phyloP scores from a whole-genome alignment of 2,329 filamentous ascomycete species.

The Paramyrothecium sp. region DNA sequence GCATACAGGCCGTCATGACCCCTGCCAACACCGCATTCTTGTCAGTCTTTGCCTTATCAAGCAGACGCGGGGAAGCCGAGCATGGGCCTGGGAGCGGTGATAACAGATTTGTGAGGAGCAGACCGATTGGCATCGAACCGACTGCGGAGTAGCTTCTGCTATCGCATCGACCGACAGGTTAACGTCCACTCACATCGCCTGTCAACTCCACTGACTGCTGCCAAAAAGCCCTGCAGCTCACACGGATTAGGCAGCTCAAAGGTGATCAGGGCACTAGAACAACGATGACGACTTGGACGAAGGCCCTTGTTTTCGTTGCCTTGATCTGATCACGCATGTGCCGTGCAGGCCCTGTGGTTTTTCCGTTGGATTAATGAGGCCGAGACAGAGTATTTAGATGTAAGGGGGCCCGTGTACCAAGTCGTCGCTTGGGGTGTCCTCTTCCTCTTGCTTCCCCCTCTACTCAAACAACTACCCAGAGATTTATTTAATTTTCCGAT shows the following conservation, averaged over 20 bases:
- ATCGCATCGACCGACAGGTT: not conserved
- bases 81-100: not conserved
- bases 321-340: not conserved
- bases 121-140: not conserved
- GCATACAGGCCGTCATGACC: no score
- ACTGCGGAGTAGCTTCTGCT: not conserved
- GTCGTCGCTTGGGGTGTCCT: no score
- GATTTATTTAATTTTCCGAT: not conserved
- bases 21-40: no score
- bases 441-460: not conserved
- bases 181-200: not conserved
- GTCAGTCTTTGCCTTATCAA: not conserved
- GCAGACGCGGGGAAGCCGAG: not conserved
- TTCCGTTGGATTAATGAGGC: no score
- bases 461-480: not conserved
- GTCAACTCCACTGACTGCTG: not conserved
- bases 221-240: not conserved
- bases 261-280: not conserved
- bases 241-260: not conserved
- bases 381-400: no score
- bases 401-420: no score
- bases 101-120: not conserved
- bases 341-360: not conserved
- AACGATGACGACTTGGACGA: not conserved
- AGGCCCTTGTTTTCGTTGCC: not conserved